Evolutionary conservation across 371 early-diverging fungal genomes (phyloP), one percentile per base, ranked within the genome.

Genomic region (Mortierella sp.): DNA sequence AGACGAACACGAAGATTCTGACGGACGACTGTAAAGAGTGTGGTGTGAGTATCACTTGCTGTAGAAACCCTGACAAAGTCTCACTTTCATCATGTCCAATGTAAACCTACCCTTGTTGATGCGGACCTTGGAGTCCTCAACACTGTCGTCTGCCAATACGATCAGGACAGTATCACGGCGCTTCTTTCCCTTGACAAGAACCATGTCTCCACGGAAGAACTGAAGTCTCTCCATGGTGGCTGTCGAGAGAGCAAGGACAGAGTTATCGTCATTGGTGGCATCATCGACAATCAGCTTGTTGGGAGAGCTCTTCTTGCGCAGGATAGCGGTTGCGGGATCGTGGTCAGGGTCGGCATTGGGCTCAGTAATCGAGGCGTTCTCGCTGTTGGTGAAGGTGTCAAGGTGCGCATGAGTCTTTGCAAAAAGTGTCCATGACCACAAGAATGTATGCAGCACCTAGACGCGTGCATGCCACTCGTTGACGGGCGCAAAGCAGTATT

Each of bases 261-360:
- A 98, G 87, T 96, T 97, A 80, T 98, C 98, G 81, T 98, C 98
- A 74, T 93, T 95, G 62, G 89, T 91, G 48, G 97, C 95, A 77
- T 98, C 98, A 79, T 98, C 98, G 19, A 98, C 96, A 82, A 98
- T 91, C 57, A 98, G 86, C 85, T 98, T 98, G 86, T 98, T 98
- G 29, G 96, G 97, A 43, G 97, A 91, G 9, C 92, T 79, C 85
- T 98, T 98, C 76, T 92, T 91, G 79, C 96, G 95, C 57, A 98
- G 86, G 69, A 98, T 98, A 51, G 98, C 98, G 13, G 94, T 94
- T 54, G 96, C 94, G 57, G 91, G 86, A 80, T 96, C 96, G 57
- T 92, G 84, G 52, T 82, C 86, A 44, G 88, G 86, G 82, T 90
- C 88, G 57, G 54, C 41, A 40, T 57, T 45, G 22, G 76, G 76